Conservation (phyloP, 2,329 filamentous ascomycete genomes). For the Nectriaceae sp. region DNA sequence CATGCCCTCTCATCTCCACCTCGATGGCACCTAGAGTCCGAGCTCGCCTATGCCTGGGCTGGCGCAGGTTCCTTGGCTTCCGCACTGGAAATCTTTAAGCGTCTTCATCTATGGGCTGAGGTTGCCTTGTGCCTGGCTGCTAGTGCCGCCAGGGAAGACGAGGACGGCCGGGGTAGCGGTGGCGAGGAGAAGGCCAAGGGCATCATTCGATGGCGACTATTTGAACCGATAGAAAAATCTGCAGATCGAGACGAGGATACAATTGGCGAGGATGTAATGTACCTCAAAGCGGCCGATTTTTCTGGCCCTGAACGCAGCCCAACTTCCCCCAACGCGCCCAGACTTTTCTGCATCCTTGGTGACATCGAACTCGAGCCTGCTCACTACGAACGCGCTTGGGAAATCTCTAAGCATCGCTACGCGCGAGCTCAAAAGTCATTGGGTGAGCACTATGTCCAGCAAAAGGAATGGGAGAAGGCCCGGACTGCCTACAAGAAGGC, state of each 20-base stretch:
- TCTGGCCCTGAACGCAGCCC: slow-evolving; percentile 67
- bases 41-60: slow-evolving; percentile 92
- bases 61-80: slow-evolving; percentile 83
- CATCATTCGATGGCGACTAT: slow-evolving; percentile 78
- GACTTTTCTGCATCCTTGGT: slow-evolving; percentile 90
- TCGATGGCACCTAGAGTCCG: slow-evolving; percentile 91
- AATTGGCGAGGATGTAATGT: slow-evolving; percentile 51
- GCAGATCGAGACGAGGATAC: slow-evolving; percentile 52
- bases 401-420: slow-evolving; percentile 77
- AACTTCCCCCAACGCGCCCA: slow-evolving; percentile 77
- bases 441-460: slow-evolving; percentile 72
- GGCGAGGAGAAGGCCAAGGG: slow-evolving; percentile 79
- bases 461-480: slow-evolving; percentile 68
- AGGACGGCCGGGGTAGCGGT: slow-evolving; percentile 53
- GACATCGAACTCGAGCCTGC: slow-evolving; percentile 76
- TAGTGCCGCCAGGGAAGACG: slow-evolving; percentile 58
- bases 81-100: slow-evolving; percentile 93
- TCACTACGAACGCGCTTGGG: slow-evolving; percentile 87
- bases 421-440: slow-evolving; percentile 86
- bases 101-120: slow-evolving; percentile 91
- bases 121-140: slow-evolving; percentile 84
- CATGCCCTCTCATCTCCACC: slow-evolving; percentile 83
- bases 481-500: slow-evolving; percentile 78
- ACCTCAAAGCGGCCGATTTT: slow-evolving; percentile 56
- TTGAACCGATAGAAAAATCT: slow-evolving; percentile 57